Percentiles rank a stretch among this genome's conserved stretches.
phyloP scores from a whole-genome alignment of 2,329 filamentous ascomycete genomes.

The Diaporthe ilicicola region DNA sequence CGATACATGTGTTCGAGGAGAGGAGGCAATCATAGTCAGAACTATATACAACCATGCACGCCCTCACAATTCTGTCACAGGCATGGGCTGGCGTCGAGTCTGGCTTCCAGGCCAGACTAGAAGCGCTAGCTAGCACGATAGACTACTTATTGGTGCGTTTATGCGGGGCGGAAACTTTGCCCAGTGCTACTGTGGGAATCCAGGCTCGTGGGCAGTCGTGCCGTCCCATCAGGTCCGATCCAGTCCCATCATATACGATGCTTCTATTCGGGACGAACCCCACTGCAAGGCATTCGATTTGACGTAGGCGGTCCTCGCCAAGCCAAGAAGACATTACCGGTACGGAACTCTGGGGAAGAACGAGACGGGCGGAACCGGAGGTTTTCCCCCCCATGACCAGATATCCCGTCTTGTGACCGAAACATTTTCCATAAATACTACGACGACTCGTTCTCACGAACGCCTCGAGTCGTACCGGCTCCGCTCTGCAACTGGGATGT shows the following conservation, averaged over 20 bases:
- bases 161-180: slow-evolving; percentile 11
- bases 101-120: neutral
- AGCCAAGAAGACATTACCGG: neutral
- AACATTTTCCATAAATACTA: slow-evolving; percentile 21
- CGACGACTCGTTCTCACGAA: neutral
- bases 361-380: slow-evolving; percentile 2
- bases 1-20: slow-evolving; percentile 1
- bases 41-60: neutral
- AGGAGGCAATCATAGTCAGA: neutral
- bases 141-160: neutral
- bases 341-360: slow-evolving; percentile 7
- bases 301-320: slow-evolving; percentile 3
- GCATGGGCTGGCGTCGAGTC: too few relatives aligned
- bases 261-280: slow-evolving; percentile 1
- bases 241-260: neutral
- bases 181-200: neutral
- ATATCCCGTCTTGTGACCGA: neutral
- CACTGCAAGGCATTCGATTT: neutral
- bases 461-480: slow-evolving; percentile 6
- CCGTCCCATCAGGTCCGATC: slow-evolving; percentile 7
- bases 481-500: slow-evolving; percentile 7
- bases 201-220: neutral
- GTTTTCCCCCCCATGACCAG: neutral
- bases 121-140: neutral
- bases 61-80: neutral